Evolutionary conservation across 176 grass and related monocot genomes (phyloP).

Genomic region (Cocos nucifera): DNA sequence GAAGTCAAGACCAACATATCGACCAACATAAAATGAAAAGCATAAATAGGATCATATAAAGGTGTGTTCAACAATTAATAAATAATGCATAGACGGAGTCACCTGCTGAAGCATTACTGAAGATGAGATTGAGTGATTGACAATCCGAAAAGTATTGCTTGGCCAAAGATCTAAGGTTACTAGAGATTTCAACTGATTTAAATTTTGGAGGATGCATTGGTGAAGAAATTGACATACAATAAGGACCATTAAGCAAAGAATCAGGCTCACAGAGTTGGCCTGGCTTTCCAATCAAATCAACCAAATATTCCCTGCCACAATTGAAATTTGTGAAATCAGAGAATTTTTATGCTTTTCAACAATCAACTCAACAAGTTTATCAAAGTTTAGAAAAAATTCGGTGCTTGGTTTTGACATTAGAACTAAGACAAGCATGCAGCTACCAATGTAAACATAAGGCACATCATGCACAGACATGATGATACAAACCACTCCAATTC

Average conservation of each 20-base stretch:
- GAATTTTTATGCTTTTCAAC: no score
- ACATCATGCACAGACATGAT: no score
- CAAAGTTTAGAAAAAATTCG: no score
- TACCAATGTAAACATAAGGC: no score
- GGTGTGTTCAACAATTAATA: no score
- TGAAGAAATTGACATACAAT: constrained; percentile 61
- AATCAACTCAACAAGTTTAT: no score
- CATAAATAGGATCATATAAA: no score
- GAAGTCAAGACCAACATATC: no score
- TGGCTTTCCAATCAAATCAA: constrained; percentile 76
- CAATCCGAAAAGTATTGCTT: constrained; percentile 93
- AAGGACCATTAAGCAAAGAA: constrained; percentile 81
- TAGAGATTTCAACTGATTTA: constrained; percentile 53
- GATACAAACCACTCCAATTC: no score
- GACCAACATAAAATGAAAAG: no score
- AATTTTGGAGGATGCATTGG: constrained; percentile 83
- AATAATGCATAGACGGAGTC: not conserved
- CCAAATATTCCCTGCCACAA: constrained; percentile 73
- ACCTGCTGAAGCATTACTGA: constrained; percentile 61
- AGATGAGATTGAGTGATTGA: constrained; percentile 82
- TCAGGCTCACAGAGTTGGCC: constrained; percentile 78
- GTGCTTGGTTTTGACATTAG: no score
- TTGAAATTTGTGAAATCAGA: constrained; percentile 17
- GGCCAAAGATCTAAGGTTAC: constrained; percentile 71
- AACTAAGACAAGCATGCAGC: no score